Base-by-base conservation (phyloP, 371 early-diverging fungal species). In the Mortierella sp. region DNA sequence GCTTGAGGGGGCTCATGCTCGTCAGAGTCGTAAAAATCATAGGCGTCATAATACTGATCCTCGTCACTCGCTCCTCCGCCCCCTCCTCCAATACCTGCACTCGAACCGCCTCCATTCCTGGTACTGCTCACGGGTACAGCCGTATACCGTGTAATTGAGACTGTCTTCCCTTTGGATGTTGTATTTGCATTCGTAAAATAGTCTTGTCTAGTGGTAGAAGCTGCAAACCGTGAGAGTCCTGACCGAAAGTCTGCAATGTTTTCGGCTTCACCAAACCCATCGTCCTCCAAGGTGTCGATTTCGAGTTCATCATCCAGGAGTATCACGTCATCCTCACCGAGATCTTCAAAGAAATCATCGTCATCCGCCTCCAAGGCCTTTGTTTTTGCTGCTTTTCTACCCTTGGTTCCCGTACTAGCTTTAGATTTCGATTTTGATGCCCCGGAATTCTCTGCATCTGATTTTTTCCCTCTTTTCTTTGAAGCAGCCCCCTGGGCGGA, bases 1-100 rank as follows among this genome's bases (percentile, higher is more conserved):
- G 53, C 65, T 34, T 80, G 75, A 0, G 81, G 81, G 2, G 81
- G 75, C 47, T 73, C 81, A 23, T 73, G 68, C 13, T 70, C 81
- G 26, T 75, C 75, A 35, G 81, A 79, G 34, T 79, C 75, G 51
- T 65, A 69, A 51, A 63, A 62, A 28, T 79, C 80, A 22, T 63
- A 70, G 3, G 80, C 81, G 17, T 80, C 80, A 43, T 62, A 70
- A 37, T 58, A 79, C 60, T 57, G 40, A 3, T 69, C 76, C 34
- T 75, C 76, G 37, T 70, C 76, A 37, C 70, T 75, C 35, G 26
- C 15, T 15, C 55, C 58, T 57, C 58, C 34, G 10, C 31, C n/a
- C 58, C 65, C 51, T 29, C 37, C 51, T 0, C 45, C n/a, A 42
- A 42, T 31, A 0, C 63, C 37, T 45, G 45, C 6, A 5, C 19